A percentile compares a stretch with the other conserved stretches of the same genome.
Conservation (phyloP, 805 yeast genomes). For the Kuraishia hungarica region DNA sequence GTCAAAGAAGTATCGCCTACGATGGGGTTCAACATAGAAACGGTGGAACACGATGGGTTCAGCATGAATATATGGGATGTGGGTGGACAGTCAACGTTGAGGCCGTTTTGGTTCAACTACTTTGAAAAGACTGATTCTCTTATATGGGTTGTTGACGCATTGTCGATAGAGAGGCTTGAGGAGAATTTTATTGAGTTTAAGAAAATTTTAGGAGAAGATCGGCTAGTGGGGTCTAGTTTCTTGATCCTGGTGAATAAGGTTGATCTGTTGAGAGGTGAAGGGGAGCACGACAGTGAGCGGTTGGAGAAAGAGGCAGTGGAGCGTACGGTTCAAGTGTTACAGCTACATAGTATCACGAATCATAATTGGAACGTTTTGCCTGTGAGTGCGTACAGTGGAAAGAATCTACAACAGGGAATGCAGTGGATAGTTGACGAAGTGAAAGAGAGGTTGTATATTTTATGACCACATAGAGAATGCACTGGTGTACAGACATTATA, state of each 20-base stretch:
- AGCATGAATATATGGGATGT: constrained; percentile 68
- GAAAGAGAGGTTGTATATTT: constrained; percentile 26
- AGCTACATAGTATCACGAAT: constrained; percentile 22
- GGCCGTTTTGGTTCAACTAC: constrained; percentile 92
- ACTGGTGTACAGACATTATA: too few relatives aligned
- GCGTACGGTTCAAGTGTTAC: constrained; percentile 16
- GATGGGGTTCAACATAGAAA: constrained; percentile 75
- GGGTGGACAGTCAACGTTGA: constrained; percentile 79
- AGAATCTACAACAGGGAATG: constrained; percentile 28
- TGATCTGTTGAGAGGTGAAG: constrained; percentile 36
- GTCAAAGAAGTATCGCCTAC: constrained; percentile 68
- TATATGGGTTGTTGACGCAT: constrained; percentile 80
- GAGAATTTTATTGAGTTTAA: constrained; percentile 63
- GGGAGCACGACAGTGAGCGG: neutral
- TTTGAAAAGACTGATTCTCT: constrained; percentile 74
- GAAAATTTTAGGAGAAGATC: constrained; percentile 55
- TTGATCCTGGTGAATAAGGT: constrained; percentile 66
- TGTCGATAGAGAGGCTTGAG: constrained; percentile 46
- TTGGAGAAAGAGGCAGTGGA: constrained; percentile 6
- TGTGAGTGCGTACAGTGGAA: constrained; percentile 41
- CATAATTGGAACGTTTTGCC: constrained; percentile 34
- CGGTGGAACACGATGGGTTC: constrained; percentile 31
- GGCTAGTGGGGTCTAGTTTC: constrained; percentile 62
- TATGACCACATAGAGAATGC: constrained; percentile 5
- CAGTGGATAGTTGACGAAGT: constrained; percentile 36